Conservation (phyloP, 805 yeast species). For the Vanderwaltozyma tropicalis region DNA sequence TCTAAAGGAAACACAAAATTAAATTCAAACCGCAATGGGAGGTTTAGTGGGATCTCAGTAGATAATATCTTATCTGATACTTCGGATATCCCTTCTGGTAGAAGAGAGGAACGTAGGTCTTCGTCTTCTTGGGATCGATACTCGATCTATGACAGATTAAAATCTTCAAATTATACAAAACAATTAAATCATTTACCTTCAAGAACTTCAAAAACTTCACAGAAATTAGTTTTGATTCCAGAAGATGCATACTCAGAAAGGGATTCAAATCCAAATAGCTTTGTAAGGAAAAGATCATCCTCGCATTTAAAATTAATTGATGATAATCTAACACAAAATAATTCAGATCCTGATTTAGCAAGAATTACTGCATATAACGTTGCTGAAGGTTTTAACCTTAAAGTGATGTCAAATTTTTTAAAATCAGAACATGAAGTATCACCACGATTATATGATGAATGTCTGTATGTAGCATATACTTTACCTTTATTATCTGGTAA, state of each 20-base stretch:
- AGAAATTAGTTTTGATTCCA: slow-evolving; percentile 80
- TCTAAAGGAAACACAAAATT: too few relatives aligned
- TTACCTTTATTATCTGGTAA: slow-evolving; percentile 80
- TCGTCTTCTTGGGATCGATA: slow-evolving; percentile 25
- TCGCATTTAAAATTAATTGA: neutral
- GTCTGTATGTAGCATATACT: slow-evolving; percentile 81
- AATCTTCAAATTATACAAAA: slow-evolving; percentile 12
- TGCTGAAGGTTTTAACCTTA: slow-evolving; percentile 69
- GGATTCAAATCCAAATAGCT: neutral
- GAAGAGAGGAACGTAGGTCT: slow-evolving; percentile 36
- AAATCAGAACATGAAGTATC: slow-evolving; percentile 66
- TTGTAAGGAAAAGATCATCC: neutral
- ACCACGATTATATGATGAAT: slow-evolving; percentile 85
- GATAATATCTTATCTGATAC: slow-evolving; percentile 67
- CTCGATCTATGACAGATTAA: slow-evolving; percentile 8
- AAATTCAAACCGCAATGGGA: too few relatives aligned
- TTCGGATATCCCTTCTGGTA: slow-evolving; percentile 79
- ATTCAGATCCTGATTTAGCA: slow-evolving; percentile 39
- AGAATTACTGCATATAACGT: slow-evolving; percentile 88
- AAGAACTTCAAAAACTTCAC: slow-evolving; percentile 78
- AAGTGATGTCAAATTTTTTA: slow-evolving; percentile 53
- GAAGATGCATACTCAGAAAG: slow-evolving; percentile 21
- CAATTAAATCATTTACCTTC: slow-evolving; percentile 32
- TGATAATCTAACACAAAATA: neutral
- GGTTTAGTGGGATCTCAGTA: slow-evolving; percentile 70